These are phyloP conservation scores for Moelleriella libera DNA, from an alignment of 2,329 filamentous ascomycete genomes.

Conservation along the genomic window DNA sequence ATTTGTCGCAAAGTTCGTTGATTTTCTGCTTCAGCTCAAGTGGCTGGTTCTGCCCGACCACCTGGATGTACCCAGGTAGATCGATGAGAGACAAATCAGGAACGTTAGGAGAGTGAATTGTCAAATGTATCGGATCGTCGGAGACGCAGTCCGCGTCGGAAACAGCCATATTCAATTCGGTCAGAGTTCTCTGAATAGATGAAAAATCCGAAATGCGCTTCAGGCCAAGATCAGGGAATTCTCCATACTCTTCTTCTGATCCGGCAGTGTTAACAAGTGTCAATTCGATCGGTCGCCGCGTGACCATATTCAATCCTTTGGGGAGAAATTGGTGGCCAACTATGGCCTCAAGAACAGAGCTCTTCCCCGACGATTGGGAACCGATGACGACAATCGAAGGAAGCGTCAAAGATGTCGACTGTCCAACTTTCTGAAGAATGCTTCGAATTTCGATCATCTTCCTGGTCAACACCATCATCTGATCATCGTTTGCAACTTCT, in stretches of 20 bases:
- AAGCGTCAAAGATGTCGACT: slow-evolving; percentile 75
- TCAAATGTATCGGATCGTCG: slow-evolving; percentile 90
- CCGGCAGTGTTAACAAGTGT: slow-evolving; percentile 92
- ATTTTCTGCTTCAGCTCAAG: slow-evolving; percentile 91
- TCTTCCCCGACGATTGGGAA: slow-evolving; percentile 96
- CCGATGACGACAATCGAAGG: slow-evolving; percentile 99
- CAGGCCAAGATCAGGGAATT: slow-evolving; percentile 84
- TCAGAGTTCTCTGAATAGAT: slow-evolving; percentile 84
- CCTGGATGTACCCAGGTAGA: slow-evolving; percentile 93
- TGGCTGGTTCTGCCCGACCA: slow-evolving; percentile 82
- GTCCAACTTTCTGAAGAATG: slow-evolving; percentile 80
- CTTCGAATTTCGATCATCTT: slow-evolving; percentile 99
- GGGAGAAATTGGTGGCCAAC: slow-evolving; percentile 96
- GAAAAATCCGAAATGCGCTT: slow-evolving; percentile 85
- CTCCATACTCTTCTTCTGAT: slow-evolving; percentile 77
- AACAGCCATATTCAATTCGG: slow-evolving; percentile 87
- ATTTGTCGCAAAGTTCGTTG: slow-evolving; percentile 90
- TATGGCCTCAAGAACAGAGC: slow-evolving; percentile 89
- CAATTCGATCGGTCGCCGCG: slow-evolving; percentile 84
- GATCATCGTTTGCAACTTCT: slow-evolving; percentile 71
- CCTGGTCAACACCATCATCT: slow-evolving; percentile 98
- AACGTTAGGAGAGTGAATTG: slow-evolving; percentile 89
- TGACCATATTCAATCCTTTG: slow-evolving; percentile 99
- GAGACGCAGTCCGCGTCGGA: slow-evolving; percentile 85
- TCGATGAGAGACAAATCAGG: slow-evolving; percentile 94